These are phyloP conservation scores for Suillus subalutaceus DNA, from an alignment of 768 basidiomycete species.

Conservation along the genomic window DNA sequence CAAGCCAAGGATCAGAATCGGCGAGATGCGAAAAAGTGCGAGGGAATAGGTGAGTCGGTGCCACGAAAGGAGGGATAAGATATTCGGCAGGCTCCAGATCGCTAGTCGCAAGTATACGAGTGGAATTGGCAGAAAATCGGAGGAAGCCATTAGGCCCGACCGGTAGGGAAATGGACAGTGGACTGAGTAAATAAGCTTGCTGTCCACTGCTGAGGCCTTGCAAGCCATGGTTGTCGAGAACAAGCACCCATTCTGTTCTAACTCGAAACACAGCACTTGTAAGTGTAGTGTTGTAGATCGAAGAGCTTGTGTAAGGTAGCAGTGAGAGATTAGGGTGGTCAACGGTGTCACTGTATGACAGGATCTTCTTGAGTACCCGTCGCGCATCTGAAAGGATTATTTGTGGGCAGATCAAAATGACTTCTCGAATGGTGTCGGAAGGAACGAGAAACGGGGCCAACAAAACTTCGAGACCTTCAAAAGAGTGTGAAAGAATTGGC, in stretches of 20 bases:
- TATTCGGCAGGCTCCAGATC: conserved; percentile 45
- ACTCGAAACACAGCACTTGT: conserved; percentile 42
- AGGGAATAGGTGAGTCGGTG: conserved; percentile 36
- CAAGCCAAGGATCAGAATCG: conserved; percentile 28
- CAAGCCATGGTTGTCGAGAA: conserved; percentile 54
- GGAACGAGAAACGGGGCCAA: conserved; percentile 44
- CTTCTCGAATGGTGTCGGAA: conserved; percentile 41
- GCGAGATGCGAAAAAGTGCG: conserved; percentile 20
- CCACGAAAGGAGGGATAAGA: conserved; percentile 64
- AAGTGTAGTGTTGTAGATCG: conserved; percentile 27
- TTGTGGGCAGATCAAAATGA: conserved; percentile 51
- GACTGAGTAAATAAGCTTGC: conserved; percentile 44
- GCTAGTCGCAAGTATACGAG: conserved; percentile 36
- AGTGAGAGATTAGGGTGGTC: conserved; percentile 49
- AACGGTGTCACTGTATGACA: conserved; percentile 29
- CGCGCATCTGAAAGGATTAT: conserved; percentile 38
- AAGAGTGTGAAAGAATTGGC: conserved; percentile 43
- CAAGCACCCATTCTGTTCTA: conserved; percentile 52
- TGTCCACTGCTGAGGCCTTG: conserved; percentile 34
- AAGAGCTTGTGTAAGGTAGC: conserved; percentile 29
- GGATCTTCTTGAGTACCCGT: conserved; percentile 35
- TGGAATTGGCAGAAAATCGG: conserved; percentile 25
- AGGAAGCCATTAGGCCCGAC: conserved; percentile 45
- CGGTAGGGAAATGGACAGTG: conserved; percentile 39
- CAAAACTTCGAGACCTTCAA: conserved; percentile 35